These are phyloP conservation scores for Tylopilus vinaceipallidus DNA, from an alignment of 768 basidiomycete genomes.

Conservation along the genomic window DNA sequence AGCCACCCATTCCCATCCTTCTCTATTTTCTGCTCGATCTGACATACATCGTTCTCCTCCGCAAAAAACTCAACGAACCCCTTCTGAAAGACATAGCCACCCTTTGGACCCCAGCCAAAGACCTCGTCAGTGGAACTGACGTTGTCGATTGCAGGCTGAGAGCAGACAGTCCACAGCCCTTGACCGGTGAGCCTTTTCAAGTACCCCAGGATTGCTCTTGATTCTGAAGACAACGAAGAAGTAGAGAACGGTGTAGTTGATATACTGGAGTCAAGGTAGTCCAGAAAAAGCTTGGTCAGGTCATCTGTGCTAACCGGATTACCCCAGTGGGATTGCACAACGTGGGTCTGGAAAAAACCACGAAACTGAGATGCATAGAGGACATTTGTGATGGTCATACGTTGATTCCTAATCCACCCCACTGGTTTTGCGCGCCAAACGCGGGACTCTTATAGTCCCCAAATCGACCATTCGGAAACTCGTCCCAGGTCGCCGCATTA, in stretches of 20 bases:
- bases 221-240: constrained; percentile 78
- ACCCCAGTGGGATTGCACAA: constrained; percentile 74
- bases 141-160: constrained; percentile 92
- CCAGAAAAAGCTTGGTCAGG: constrained; percentile 75
- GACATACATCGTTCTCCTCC: constrained; percentile 52
- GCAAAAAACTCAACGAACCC: constrained; percentile 97
- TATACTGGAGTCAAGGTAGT: constrained; percentile 72
- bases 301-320: constrained; percentile 58
- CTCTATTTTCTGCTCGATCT: constrained; percentile 56
- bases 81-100: constrained; percentile 97
- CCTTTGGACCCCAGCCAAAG: constrained; percentile 91
- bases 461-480: constrained; percentile 98
- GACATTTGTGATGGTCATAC: constrained; percentile 34
- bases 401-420: constrained; percentile 67
- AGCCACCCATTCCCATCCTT: constrained; percentile 62
- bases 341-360: constrained; percentile 45
- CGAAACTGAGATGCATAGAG: neutral
- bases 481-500: constrained; percentile 82
- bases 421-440: constrained; percentile 77
- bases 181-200: constrained; percentile 72
- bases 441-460: constrained; percentile 98
- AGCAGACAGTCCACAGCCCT: constrained; percentile 96
- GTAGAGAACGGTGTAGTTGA: constrained; percentile 87
- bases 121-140: constrained; percentile 68
- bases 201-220: constrained; percentile 72